Evolutionary conservation across 768 basidiomycete genomes (phyloP).

Genomic region (Boletus sp.): DNA sequence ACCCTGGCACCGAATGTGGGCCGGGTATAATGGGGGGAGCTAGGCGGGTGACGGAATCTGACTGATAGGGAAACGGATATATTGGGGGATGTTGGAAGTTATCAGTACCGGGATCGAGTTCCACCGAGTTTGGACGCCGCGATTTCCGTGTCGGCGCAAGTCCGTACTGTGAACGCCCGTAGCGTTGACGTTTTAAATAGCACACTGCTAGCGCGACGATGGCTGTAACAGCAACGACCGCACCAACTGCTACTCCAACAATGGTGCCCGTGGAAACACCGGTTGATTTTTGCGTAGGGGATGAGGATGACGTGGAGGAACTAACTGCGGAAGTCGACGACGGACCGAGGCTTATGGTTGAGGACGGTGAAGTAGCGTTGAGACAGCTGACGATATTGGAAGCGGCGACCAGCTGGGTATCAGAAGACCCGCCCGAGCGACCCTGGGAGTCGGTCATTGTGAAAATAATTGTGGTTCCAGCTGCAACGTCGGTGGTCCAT

Average conservation of each 20-base stretch:
- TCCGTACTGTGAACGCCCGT: constrained; percentile 28
- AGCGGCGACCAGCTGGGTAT: constrained; percentile 44
- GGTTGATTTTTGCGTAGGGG: constrained; percentile 21
- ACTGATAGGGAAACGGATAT: constrained; percentile 34
- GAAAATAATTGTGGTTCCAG: constrained; percentile 60
- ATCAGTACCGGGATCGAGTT: constrained; percentile 31
- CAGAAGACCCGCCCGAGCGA: constrained; percentile 59
- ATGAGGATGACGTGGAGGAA: constrained; percentile 16
- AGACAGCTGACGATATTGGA: constrained; percentile 54
- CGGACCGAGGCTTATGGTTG: constrained; percentile 35
- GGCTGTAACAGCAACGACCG: constrained; percentile 51
- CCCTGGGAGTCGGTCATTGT: constrained; percentile 51
- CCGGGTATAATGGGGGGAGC: constrained; percentile 9
- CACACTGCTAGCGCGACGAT: constrained; percentile 51
- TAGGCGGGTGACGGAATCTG: constrained; percentile 18
- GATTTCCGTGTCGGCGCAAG: constrained; percentile 26
- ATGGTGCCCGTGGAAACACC: constrained; percentile 45
- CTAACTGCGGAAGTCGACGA: constrained; percentile 19
- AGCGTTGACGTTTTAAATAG: constrained; percentile 39
- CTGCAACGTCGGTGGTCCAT: constrained; percentile 60
- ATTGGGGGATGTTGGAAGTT: constrained; percentile 34
- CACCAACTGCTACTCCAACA: constrained; percentile 49
- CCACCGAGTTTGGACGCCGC: constrained; percentile 37
- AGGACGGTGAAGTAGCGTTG: constrained; percentile 50
- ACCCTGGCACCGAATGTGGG: neutral